Evolutionary conservation across 257 asterid species (phyloP).

Genomic region (Fraxinus quadrangulata): DNA sequence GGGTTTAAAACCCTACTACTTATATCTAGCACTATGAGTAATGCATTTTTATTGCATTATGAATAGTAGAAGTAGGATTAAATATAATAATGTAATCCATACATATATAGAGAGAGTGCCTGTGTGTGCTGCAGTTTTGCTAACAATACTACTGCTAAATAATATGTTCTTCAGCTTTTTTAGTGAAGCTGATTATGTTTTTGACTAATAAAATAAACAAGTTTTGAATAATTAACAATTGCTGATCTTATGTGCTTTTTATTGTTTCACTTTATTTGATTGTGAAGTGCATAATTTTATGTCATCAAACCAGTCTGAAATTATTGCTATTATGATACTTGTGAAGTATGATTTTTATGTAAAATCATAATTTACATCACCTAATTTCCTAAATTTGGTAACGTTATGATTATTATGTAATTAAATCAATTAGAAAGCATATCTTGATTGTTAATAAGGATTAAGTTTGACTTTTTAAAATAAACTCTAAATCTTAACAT

Average conservation of each 20-base stretch:
- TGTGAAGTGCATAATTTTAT: too few species aligned
- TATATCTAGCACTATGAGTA: background rate
- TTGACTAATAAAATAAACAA: background rate
- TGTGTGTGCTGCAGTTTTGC: conserved; percentile 10
- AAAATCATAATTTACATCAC: too few species aligned
- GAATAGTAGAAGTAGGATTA: background rate
- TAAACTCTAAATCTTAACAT: too few species aligned
- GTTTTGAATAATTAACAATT: background rate
- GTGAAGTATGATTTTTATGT: too few species aligned
- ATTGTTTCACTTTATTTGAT: background rate
- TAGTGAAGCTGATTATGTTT: conserved; percentile 26
- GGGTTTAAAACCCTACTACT: conserved; percentile 31
- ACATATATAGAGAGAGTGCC: background rate
- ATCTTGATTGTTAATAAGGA: too few species aligned
- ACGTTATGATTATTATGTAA: too few species aligned
- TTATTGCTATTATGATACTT: too few species aligned
- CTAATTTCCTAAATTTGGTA: too few species aligned
- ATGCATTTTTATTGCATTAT: background rate
- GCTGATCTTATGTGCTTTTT: background rate
- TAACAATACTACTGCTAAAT: background rate
- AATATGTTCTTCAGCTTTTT: conserved; percentile 31
- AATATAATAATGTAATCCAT: background rate
- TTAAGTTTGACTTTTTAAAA: too few species aligned
- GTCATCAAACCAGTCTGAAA: too few species aligned
- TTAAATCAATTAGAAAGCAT: too few species aligned